Conservation (phyloP, 495 filamentous ascomycete species). For the Aspergillus baeticus region DNA sequence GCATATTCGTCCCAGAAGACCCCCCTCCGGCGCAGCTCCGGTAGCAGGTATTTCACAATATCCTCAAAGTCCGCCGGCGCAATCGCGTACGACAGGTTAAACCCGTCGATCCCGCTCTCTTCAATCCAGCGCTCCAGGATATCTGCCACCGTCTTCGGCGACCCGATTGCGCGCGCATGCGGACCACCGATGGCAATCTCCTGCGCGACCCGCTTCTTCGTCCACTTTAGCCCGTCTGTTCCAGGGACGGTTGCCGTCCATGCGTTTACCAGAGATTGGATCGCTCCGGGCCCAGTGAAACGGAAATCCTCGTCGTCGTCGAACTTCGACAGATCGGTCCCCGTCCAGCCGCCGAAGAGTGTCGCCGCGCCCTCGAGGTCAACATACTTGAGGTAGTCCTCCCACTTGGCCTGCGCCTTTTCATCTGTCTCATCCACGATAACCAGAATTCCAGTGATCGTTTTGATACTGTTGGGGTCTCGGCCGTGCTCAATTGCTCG, state of each 20-base stretch:
- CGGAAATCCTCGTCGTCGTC: conserved; percentile 55
- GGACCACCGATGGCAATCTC: conserved; percentile 59
- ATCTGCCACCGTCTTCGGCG: conserved; percentile 55
- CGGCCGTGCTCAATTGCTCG: conserved; percentile 43
- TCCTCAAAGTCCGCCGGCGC: conserved; percentile 62
- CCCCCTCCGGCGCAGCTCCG: conserved; percentile 45
- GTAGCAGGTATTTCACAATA: conserved; percentile 47
- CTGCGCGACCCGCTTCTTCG: conserved; percentile 58
- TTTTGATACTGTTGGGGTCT: conserved; percentile 48
- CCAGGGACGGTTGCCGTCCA: conserved; percentile 30
- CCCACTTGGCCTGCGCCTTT: conserved; percentile 50
- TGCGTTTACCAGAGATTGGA: conserved; percentile 38
- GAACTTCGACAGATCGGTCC: conserved; percentile 54
- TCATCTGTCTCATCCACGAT: conserved; percentile 55
- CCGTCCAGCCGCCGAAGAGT: conserved; percentile 63
- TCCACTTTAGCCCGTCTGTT: conserved; percentile 54
- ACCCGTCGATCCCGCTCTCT: conserved; percentile 61
- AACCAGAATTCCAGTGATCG: conserved; percentile 48
- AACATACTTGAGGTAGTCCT: conserved; percentile 47
- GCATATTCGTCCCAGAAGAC: conserved; percentile 48
- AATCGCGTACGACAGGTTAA: conserved; percentile 59
- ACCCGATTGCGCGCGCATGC: conserved; percentile 53
- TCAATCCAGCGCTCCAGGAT: conserved; percentile 59
- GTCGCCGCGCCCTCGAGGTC: conserved; percentile 56
- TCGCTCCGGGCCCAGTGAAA: conserved; percentile 58